Evolutionary conservation across 495 filamentous ascomycete species (phyloP).

Genomic region (Neurospora sp.): DNA sequence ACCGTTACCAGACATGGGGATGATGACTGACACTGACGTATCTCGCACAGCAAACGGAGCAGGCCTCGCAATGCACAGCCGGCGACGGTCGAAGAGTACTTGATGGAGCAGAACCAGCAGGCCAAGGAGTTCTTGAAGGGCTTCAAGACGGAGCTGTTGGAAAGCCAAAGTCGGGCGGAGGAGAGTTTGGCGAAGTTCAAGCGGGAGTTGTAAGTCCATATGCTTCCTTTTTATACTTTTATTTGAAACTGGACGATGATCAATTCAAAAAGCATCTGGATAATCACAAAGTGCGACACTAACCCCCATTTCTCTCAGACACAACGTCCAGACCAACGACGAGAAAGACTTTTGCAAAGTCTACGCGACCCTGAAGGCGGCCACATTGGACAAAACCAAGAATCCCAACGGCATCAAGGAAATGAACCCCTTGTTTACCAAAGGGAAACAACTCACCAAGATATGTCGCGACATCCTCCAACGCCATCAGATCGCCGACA

Average conservation of each 20-base stretch:
- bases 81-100: conserved; percentile 14
- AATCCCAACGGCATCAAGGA: background rate
- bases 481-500: conserved; percentile 9
- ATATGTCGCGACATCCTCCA: conserved; percentile 11
- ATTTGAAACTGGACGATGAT: background rate
- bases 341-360: background rate
- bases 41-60: background rate
- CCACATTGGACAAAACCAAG: background rate
- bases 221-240: background rate
- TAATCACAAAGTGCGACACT: background rate
- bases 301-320: background rate
- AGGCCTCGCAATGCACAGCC: background rate
- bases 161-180: conserved; percentile 12
- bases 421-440: conserved; percentile 8
- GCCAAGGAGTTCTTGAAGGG: conserved; percentile 24
- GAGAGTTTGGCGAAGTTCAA: conserved; percentile 7
- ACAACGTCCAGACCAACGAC: background rate
- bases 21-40: background rate
- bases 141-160: conserved; percentile 15
- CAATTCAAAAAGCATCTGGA: background rate
- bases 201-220: conserved; percentile 9
- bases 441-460: conserved; percentile 8
- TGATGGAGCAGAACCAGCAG: conserved; percentile 15
- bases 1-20: background rate
- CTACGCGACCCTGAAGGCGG: background rate